These are phyloP conservation scores for Alternaria rosae DNA, from an alignment of 2,329 filamentous ascomycete species.

Conservation along the genomic window DNA sequence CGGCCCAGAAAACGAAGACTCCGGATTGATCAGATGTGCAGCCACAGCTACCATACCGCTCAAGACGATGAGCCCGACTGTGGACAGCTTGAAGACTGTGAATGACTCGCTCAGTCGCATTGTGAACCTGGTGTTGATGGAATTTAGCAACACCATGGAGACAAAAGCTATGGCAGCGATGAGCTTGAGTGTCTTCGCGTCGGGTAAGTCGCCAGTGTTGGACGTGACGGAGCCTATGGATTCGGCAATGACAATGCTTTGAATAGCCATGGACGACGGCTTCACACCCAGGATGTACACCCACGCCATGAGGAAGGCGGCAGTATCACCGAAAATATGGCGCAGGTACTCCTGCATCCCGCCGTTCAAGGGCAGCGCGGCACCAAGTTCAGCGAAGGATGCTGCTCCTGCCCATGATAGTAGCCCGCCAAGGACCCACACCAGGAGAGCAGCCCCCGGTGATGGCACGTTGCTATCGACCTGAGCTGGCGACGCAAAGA, in stretches of 20 bases:
- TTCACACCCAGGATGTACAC: conserved; percentile 71
- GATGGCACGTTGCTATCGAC: conserved; percentile 71
- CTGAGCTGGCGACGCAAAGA: conserved; percentile 70
- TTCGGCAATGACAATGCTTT: conserved; percentile 67
- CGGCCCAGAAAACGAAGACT: conserved; percentile 38
- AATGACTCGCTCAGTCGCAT: conserved; percentile 53
- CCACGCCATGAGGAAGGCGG: conserved; percentile 71
- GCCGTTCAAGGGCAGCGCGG: conserved; percentile 69
- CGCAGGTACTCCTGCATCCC: conserved; percentile 70
- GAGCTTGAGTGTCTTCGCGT: conserved; percentile 44
- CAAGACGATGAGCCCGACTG: conserved; percentile 42
- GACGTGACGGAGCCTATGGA: conserved; percentile 59
- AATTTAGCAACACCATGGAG: conserved; percentile 54
- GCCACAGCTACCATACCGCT: conserved; percentile 41
- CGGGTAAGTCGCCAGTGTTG: conserved; percentile 21
- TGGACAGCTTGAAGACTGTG: conserved; percentile 49
- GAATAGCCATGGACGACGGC: conserved; percentile 69
- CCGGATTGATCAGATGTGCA: conserved; percentile 38
- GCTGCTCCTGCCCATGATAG: conserved; percentile 70
- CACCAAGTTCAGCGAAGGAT: conserved; percentile 69
- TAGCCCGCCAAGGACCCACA: conserved; percentile 69
- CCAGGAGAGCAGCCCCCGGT: conserved; percentile 63
- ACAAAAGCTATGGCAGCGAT: conserved; percentile 47
- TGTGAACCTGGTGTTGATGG: conserved; percentile 52
- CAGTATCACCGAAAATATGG: conserved; percentile 67